phyloP scores from a whole-genome alignment of 495 filamentous ascomycete genomes.

The Arthonia radiata region DNA sequence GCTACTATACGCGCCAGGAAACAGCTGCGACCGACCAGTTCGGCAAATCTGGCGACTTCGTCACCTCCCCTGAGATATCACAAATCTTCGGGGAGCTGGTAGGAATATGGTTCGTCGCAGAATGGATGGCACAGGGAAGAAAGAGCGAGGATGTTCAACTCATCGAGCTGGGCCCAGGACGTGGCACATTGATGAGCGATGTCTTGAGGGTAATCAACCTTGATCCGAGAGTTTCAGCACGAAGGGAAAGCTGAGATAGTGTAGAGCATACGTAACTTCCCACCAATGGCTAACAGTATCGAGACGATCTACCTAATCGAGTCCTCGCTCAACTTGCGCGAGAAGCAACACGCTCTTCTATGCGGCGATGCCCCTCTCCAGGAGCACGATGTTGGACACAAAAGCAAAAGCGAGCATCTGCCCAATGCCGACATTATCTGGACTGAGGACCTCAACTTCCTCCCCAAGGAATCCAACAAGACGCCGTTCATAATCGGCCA shows the following conservation, averaged over 20 bases:
- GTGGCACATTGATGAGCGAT: slow-evolving; percentile 94
- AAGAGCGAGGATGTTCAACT: slow-evolving; percentile 48
- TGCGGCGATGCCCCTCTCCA: slow-evolving; percentile 48
- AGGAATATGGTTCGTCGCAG: slow-evolving; percentile 79
- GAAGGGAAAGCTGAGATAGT: neutral
- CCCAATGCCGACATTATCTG: slow-evolving; percentile 12
- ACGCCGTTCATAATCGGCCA: slow-evolving; percentile 87
- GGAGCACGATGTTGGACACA: slow-evolving; percentile 48
- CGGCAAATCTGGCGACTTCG: slow-evolving; percentile 74
- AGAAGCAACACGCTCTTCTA: slow-evolving; percentile 57
- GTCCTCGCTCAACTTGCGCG: slow-evolving; percentile 49
- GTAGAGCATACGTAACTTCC: slow-evolving; percentile 77
- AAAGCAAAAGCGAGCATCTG: slow-evolving; percentile 51
- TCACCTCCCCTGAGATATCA: slow-evolving; percentile 91
- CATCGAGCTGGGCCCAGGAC: slow-evolving; percentile 81
- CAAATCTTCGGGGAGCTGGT: slow-evolving; percentile 90
- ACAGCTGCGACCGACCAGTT: slow-evolving; percentile 52
- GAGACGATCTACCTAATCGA: slow-evolving; percentile 80
- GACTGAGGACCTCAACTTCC: slow-evolving; percentile 61
- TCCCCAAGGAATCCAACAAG: slow-evolving; percentile 42
- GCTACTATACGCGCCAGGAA: slow-evolving; percentile 67
- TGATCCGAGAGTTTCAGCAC: neutral
- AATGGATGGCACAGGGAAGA: slow-evolving; percentile 81
- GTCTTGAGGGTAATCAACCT: slow-evolving; percentile 46
- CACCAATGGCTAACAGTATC: slow-evolving; percentile 45